Evolutionary conservation across 345 rosid species (phyloP).

Genomic region (Populus ilicifolia): DNA sequence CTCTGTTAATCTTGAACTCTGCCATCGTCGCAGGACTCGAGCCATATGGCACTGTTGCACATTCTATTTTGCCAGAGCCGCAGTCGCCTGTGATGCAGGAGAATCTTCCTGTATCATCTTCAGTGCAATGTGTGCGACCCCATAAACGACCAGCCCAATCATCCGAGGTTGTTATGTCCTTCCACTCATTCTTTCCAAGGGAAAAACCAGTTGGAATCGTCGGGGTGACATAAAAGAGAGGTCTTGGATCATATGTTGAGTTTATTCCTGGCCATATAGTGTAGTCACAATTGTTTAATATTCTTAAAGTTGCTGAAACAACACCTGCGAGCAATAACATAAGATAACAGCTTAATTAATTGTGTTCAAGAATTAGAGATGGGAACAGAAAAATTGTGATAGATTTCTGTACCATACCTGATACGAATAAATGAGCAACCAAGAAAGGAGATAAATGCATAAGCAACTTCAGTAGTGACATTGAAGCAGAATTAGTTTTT

Average conservation of each 20-base stretch:
- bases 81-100: conserved; percentile 81
- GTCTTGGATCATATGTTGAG: conserved; percentile 15
- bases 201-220: conserved; percentile 57
- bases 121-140: conserved; percentile 72
- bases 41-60: conserved; percentile 51
- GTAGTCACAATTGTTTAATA: conserved; percentile 65
- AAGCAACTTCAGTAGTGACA: too few relatives aligned
- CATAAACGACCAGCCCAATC: conserved; percentile 93
- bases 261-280: conserved; percentile 85
- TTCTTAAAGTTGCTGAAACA: conserved; percentile 52
- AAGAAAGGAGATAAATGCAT: too few relatives aligned
- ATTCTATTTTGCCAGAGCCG: conserved; percentile 65
- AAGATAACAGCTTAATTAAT: neutral
- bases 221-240: too few relatives aligned
- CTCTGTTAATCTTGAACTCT: conserved; percentile 74
- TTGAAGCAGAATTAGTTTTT: too few relatives aligned
- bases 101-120: conserved; percentile 59
- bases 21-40: conserved; percentile 80
- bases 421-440: too few relatives aligned
- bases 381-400: too few relatives aligned
- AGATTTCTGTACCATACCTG: too few relatives aligned
- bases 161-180: conserved; percentile 50
- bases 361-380: neutral
- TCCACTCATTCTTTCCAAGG: conserved; percentile 56
- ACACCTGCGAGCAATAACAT: conserved; percentile 25